These are phyloP conservation scores for Yarrowia porcina DNA, from an alignment of 805 yeast genomes.

Conservation along the genomic window DNA sequence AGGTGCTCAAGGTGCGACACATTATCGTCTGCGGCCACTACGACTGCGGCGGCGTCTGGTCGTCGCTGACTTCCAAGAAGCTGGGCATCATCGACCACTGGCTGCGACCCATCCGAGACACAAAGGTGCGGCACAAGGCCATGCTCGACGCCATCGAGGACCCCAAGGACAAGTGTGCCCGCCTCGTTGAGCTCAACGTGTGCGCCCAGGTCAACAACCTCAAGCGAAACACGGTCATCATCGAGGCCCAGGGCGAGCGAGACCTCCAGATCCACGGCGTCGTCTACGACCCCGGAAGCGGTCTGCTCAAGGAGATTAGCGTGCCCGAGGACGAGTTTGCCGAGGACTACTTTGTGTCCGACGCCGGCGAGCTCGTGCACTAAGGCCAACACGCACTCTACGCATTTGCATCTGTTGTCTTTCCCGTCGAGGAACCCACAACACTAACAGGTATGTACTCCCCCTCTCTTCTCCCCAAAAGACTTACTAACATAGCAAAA, in stretches of 20 bases:
- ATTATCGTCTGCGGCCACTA: slow-evolving; percentile 90
- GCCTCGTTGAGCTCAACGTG: slow-evolving; percentile 73
- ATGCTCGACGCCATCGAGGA: slow-evolving; percentile 50
- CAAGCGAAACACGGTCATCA: slow-evolving; percentile 59
- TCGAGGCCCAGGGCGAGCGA: slow-evolving; percentile 57
- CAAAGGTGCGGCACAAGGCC: slow-evolving; percentile 57
- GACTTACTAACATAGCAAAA: slow-evolving; percentile 24
- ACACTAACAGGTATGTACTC: slow-evolving; percentile 18
- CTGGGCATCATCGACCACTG: slow-evolving; percentile 70
- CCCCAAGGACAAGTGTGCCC: slow-evolving; percentile 53
- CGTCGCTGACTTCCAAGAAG: slow-evolving; percentile 62
- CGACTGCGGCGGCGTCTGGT: slow-evolving; percentile 91
- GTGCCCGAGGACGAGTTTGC: slow-evolving; percentile 38
- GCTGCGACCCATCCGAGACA: slow-evolving; percentile 63
- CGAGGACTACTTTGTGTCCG: slow-evolving; percentile 25
- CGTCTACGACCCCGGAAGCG: slow-evolving; percentile 78
- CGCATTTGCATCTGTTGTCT: not conserved
- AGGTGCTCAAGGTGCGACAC: slow-evolving; percentile 73
- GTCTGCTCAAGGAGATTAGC: slow-evolving; percentile 51
- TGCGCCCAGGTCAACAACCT: slow-evolving; percentile 67
- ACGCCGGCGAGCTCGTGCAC: slow-evolving; percentile 14
- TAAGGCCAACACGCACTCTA: not conserved
- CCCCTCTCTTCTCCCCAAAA: not conserved
- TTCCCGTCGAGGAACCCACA: not conserved
- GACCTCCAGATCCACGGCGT: slow-evolving; percentile 77